Evolutionary conservation across 2,329 filamentous ascomycete species (phyloP).

Genomic region (Apiospora phragmitis): DNA sequence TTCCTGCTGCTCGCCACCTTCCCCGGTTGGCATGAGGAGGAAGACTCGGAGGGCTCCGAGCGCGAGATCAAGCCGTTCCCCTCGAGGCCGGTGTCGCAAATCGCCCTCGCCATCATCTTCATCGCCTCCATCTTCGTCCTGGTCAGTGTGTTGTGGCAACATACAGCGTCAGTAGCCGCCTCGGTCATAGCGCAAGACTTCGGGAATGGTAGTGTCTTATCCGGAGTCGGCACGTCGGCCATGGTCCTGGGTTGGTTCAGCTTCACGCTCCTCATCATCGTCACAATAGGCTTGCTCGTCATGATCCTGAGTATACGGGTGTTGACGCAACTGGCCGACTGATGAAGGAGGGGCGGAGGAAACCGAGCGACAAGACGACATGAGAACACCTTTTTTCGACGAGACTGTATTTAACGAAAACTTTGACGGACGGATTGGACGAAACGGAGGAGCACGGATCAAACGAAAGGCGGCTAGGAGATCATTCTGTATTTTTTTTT

Average conservation of each 20-base stretch:
- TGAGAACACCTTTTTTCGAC: neutral
- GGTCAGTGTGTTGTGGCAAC: conserved; percentile 84
- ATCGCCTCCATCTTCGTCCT: conserved; percentile 69
- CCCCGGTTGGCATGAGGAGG: conserved; percentile 94
- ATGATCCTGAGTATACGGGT: conserved; percentile 95
- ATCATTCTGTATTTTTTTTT: neutral
- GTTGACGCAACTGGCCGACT: conserved; percentile 60
- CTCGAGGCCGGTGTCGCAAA: conserved; percentile 86
- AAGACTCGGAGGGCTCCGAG: conserved; percentile 77
- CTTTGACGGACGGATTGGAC: neutral
- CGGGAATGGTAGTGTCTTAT: conserved; percentile 36
- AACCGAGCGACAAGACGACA: neutral
- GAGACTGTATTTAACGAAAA: conserved; percentile 6
- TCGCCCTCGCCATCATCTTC: conserved; percentile 91
- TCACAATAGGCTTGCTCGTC: conserved; percentile 90
- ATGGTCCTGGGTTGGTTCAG: conserved; percentile 99
- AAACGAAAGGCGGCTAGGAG: neutral
- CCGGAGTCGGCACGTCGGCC: conserved; percentile 63
- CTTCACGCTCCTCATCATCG: conserved; percentile 88
- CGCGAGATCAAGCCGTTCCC: conserved; percentile 94
- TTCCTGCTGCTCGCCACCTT: conserved; percentile 95
- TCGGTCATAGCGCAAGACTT: conserved; percentile 72
- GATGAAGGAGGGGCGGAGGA: conserved; percentile 15
- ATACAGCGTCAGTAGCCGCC: conserved; percentile 94
- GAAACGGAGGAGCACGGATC: neutral